These are phyloP conservation scores for Galerina marginata DNA, from an alignment of 768 basidiomycete species.

Conservation along the genomic window DNA sequence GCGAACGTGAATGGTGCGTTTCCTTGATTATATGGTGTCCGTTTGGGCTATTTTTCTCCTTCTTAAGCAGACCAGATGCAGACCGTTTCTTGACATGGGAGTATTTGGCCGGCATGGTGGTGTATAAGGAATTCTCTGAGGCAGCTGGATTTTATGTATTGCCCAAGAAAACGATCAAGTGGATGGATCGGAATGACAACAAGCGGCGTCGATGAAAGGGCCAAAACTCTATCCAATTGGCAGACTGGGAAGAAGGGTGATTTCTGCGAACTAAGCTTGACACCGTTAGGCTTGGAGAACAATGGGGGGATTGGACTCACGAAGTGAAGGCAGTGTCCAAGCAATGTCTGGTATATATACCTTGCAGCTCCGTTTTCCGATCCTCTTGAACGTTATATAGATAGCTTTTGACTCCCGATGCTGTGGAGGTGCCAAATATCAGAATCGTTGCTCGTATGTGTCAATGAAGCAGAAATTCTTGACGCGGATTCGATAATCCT, in stretches of 20 bases:
- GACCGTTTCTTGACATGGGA: constrained; percentile 76
- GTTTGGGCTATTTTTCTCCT: constrained; percentile 39
- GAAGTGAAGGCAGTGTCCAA: background rate
- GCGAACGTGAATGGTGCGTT: constrained; percentile 30
- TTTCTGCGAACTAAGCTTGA: too few species aligned
- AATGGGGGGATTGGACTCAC: too few species aligned
- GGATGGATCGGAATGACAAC: too few species aligned
- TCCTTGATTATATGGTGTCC: constrained; percentile 38
- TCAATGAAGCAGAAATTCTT: background rate
- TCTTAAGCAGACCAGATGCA: constrained; percentile 53
- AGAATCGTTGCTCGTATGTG: background rate
- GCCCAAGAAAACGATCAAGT: too few species aligned
- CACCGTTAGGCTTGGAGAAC: too few species aligned
- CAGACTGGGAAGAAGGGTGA: too few species aligned
- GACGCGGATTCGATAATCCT: background rate
- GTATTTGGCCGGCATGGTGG: constrained; percentile 70
- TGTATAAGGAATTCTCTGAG: background rate
- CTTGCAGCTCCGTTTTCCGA: background rate
- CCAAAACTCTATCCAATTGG: too few species aligned
- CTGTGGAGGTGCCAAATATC: background rate
- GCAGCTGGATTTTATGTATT: background rate
- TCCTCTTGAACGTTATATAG: background rate
- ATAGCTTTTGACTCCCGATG: background rate
- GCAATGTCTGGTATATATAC: background rate
- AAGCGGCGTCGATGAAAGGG: too few species aligned